Conservation (phyloP, 1,284 basidiomycete genomes). For the Mycena sp. region DNA sequence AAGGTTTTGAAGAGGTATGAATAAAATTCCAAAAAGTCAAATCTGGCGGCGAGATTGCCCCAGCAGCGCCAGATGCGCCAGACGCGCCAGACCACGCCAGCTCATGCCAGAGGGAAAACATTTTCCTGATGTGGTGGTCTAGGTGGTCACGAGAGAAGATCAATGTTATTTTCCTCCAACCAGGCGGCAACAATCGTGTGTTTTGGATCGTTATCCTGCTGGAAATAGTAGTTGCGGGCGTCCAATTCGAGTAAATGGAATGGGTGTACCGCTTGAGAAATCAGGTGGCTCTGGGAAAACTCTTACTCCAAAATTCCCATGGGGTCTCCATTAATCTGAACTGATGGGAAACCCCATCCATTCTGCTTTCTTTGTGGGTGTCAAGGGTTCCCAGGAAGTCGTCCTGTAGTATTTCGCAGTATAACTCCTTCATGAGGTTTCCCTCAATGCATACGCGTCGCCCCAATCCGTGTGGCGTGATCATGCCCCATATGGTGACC, state of each 20-base stretch:
- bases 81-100: too few relatives aligned
- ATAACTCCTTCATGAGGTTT: slow-evolving; percentile 35
- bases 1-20: too few relatives aligned
- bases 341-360: too few relatives aligned
- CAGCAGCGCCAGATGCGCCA: too few relatives aligned
- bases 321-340: background rate
- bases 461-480: slow-evolving; percentile 36
- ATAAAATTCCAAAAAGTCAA: too few relatives aligned
- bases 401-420: slow-evolving; percentile 39
- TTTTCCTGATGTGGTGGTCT: too few relatives aligned
- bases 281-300: background rate
- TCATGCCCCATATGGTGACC: slow-evolving; percentile 42
- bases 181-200: slow-evolving; percentile 41
- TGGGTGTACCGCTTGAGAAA: too few relatives aligned
- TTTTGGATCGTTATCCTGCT: slow-evolving; percentile 50
- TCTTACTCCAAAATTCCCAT: background rate
- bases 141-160: slow-evolving; percentile 43
- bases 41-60: too few relatives aligned
- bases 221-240: slow-evolving; percentile 14
- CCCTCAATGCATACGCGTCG: slow-evolving; percentile 38
- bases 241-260: slow-evolving; percentile 14
- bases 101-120: too few relatives aligned
- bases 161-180: slow-evolving; percentile 44
- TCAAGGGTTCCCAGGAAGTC: slow-evolving; percentile 37
- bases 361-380: background rate